phyloP scores from a whole-genome alignment of 331 rosid genomes.

The Quercus phellos region DNA sequence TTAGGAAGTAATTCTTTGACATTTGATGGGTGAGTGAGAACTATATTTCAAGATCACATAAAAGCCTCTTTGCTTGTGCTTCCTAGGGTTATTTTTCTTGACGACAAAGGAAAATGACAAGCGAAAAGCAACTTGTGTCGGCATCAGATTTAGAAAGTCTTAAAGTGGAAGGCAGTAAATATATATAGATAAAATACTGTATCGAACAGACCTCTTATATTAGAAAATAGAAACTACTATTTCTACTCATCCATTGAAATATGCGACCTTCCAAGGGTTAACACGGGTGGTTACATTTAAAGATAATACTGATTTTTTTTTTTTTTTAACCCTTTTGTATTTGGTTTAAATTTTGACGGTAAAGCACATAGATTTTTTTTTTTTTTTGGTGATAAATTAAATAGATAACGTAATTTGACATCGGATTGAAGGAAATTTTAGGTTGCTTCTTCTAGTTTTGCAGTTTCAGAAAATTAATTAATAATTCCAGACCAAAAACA shows the following conservation, averaged over 20 bases:
- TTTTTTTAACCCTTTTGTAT: no score
- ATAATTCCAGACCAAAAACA: no score
- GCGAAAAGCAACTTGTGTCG: conserved; percentile 21
- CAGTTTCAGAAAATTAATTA: no score
- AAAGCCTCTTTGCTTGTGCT: conserved; percentile 17
- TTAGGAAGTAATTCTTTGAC: conserved; percentile 35
- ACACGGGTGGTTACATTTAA: background rate
- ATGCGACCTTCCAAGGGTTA: background rate
- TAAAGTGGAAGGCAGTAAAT: background rate
- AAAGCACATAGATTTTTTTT: no score
- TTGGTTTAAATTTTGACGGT: no score
- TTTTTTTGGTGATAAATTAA: no score
- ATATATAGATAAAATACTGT: no score
- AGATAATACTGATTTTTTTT: no score
- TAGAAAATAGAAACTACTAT: background rate
- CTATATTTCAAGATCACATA: conserved; percentile 25
- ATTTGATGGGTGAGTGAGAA: conserved; percentile 48
- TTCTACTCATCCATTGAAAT: background rate
- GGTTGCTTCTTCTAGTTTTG: no score
- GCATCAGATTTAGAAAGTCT: conserved; percentile 10
- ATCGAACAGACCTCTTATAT: no score
- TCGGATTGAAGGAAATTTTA: no score
- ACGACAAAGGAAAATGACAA: conserved; percentile 29
- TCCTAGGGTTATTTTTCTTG: conserved; percentile 36
- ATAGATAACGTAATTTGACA: no score